Base-by-base conservation (phyloP, 257 asterid species). In the Henckelia pumila region DNA sequence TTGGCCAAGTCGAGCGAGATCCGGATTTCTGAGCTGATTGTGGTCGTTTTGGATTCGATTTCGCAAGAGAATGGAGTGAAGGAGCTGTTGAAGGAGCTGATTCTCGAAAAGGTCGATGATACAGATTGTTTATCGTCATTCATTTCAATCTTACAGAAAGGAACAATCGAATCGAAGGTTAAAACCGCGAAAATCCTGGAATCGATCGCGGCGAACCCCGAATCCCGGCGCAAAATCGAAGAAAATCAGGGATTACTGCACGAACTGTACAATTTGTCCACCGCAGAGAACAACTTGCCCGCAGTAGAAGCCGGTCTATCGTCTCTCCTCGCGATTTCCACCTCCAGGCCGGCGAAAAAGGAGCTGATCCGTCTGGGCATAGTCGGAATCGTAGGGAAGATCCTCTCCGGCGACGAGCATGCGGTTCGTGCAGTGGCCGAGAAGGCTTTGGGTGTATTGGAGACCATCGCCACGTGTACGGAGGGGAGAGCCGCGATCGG, bases 401-500 rank as follows among this genome's bases (percentile, higher is more conserved):
- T 89, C 71, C 83, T 92, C 23, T 75, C 92, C 64, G 65, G 79
- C 61, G 20, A 66, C 6, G 80, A 79, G 52, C 8, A 21, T 10
- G 44, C 87, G 66, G 79, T 35, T 5, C 77, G 79, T 1, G 49
- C 37, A 8, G 83, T 82, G 1, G 62, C 71, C 1, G 95, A 89
- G 40, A 84, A 81, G 70, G 83, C 91, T 0, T 0, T 85, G 70
- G 83, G 79, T 56, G 0, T 84, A 50, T n/a, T 92, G 17, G 96
- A 73, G 53, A 58, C 63, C 2, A 71, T 84, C 0, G 89, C 95
- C 28, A 87, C 90, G 80, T 85, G 95, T 72, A 77, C 92, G 76
- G 98, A 85, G 57, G 98, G 98, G 56, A 82, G 98, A 75, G 71
- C 73, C 1, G 90, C 88, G 59, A 87, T 91, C 4, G 44, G 80